Percentiles rank a stretch among this genome's conserved stretches.
phyloP scores from a whole-genome alignment of 768 basidiomycete species.

The Lentinula raphanica region DNA sequence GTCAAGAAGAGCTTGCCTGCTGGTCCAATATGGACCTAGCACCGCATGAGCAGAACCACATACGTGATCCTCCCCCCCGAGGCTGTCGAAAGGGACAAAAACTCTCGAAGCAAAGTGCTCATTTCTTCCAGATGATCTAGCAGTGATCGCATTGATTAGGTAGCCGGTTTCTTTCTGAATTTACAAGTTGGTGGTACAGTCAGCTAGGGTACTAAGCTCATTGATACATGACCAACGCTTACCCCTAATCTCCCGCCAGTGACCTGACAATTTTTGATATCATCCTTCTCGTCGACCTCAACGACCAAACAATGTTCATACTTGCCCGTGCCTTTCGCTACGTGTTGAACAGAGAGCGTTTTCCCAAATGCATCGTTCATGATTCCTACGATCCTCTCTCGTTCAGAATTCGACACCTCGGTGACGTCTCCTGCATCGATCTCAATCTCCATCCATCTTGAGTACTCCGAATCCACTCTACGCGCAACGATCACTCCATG shows the following conservation, averaged over 20 bases:
- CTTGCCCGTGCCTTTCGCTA: slow-evolving; percentile 28
- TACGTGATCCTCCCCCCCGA: slow-evolving; percentile 42
- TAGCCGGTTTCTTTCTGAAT: slow-evolving; percentile 30
- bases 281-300: slow-evolving; percentile 35
- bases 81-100: slow-evolving; percentile 35
- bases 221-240: neutral
- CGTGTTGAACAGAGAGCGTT: slow-evolving; percentile 31
- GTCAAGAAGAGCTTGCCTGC: slow-evolving; percentile 25
- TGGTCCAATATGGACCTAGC: slow-evolving; percentile 44
- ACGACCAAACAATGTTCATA: slow-evolving; percentile 34
- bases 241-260: slow-evolving; percentile 31
- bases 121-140: slow-evolving; percentile 22
- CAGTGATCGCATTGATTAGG: slow-evolving; percentile 34
- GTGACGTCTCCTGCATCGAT: neutral
- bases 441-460: neutral
- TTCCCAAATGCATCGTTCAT: slow-evolving; percentile 35
- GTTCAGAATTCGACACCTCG: neutral
- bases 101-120: slow-evolving; percentile 45
- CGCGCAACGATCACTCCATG: neutral
- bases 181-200: no score
- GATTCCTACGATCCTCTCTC: slow-evolving; percentile 16
- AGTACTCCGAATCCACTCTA: neutral
- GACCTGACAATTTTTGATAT: slow-evolving; percentile 26
- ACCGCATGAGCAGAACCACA: slow-evolving; percentile 52
- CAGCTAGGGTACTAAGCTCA: no score